Conservation (phyloP, 1,284 basidiomycete species). For the Cutaneotrichosporon spelunceum region DNA sequence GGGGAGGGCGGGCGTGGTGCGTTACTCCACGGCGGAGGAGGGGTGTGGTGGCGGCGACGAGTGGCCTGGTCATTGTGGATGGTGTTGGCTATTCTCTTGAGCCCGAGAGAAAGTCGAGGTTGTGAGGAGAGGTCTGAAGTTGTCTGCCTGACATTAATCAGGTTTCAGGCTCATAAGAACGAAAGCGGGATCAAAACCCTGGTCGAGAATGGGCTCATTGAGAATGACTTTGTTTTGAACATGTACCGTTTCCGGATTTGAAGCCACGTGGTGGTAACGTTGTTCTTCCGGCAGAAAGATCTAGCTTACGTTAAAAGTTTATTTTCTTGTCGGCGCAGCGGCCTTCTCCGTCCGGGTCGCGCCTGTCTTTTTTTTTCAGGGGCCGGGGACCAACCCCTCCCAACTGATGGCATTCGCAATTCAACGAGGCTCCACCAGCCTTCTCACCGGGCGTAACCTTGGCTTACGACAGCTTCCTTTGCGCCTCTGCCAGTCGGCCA, state of each 20-base stretch:
- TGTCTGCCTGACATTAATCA: background rate
- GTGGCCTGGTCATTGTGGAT: slow-evolving; percentile 2
- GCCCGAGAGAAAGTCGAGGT: background rate
- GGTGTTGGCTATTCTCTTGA: background rate
- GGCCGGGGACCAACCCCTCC: background rate
- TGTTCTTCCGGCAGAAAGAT: background rate
- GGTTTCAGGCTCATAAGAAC: background rate
- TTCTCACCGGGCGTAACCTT: background rate
- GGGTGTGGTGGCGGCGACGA: slow-evolving; percentile 6
- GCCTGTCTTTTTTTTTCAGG: background rate
- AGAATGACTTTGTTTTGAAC: background rate
- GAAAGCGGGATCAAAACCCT: background rate
- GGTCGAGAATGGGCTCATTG: background rate
- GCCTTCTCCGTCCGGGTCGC: background rate
- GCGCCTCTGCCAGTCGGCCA: background rate
- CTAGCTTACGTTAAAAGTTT: background rate
- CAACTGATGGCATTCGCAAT: background rate
- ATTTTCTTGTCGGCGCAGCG: background rate
- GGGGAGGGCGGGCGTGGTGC: slow-evolving; percentile 44
- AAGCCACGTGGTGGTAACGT: background rate
- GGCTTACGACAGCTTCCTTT: background rate
- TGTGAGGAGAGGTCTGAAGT: background rate
- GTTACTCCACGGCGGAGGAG: slow-evolving; percentile 30
- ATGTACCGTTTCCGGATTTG: background rate
- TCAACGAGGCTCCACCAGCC: background rate